A percentile compares a stretch with the other conserved stretches of the same genome.
Conservation (phyloP, 805 yeast species). For the Metschnikowia amazonensis region DNA sequence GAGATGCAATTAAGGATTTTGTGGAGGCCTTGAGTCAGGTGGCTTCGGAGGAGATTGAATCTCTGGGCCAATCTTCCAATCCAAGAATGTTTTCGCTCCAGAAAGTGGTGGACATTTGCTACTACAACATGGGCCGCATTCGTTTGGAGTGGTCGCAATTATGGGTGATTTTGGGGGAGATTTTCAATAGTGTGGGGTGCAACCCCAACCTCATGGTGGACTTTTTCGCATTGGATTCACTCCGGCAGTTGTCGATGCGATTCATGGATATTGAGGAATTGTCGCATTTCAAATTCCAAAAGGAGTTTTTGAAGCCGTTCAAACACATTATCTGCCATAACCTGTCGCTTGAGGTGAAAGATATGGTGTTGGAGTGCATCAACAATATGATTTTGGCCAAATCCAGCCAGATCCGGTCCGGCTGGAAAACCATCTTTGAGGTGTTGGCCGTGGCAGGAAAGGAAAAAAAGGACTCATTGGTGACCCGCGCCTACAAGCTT, state of each 20-base stretch:
- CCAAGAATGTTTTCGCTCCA: conserved; percentile 92
- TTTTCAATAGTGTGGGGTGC: conserved; percentile 82
- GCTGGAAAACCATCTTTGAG: conserved; percentile 88
- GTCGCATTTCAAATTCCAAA: conserved; percentile 92
- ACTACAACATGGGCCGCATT: conserved; percentile 94
- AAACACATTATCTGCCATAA: conserved; percentile 72
- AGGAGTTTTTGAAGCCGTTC: conserved; percentile 89
- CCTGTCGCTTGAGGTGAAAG: conserved; percentile 66
- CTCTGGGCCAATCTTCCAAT: conserved; percentile 73
- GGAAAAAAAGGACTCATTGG: conserved; percentile 54
- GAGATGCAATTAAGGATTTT: conserved; percentile 81
- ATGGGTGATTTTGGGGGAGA: conserved; percentile 91
- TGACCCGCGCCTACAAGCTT: conserved; percentile 59
- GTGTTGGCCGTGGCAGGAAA: conserved; percentile 73
- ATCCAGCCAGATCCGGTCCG: conserved; percentile 73
- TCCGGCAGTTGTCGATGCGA: conserved; percentile 87
- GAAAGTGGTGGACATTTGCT: conserved; percentile 95
- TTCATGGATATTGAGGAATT: conserved; percentile 92
- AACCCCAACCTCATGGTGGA: conserved; percentile 72
- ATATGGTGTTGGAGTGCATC: conserved; percentile 86
- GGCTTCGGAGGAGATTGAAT: conserved; percentile 84
- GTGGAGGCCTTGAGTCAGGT: conserved; percentile 84
- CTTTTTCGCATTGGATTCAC: conserved; percentile 88
- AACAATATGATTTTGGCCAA: conserved; percentile 79
- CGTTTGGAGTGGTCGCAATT: conserved; percentile 94